Evolutionary conservation across 2,329 filamentous ascomycete species (phyloP).

Genomic region (Aureobasidium sp.): DNA sequence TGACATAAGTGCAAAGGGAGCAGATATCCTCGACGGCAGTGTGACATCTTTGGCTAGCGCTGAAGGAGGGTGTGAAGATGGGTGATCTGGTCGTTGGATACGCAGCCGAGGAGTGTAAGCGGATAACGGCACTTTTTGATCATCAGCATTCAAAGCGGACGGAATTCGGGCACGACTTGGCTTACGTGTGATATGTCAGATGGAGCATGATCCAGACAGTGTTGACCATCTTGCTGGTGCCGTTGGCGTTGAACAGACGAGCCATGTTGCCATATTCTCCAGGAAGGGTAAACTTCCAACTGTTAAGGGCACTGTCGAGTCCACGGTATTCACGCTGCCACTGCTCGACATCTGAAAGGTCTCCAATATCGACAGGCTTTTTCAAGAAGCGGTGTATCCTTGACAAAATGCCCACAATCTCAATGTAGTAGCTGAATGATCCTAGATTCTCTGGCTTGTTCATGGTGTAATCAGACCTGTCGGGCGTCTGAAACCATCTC

Average conservation of each 20-base stretch:
- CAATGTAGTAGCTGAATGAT: conserved; percentile 83
- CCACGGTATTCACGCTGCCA: conserved; percentile 86
- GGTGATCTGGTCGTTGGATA: conserved; percentile 84
- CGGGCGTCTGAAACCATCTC: conserved; percentile 59
- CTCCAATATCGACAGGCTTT: conserved; percentile 80
- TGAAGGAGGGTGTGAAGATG: conserved; percentile 84
- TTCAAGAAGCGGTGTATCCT: conserved; percentile 85
- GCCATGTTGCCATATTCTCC: conserved; percentile 78
- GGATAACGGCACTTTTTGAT: conserved; percentile 61
- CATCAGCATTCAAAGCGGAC: conserved; percentile 24
- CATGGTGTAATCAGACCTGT: conserved; percentile 41
- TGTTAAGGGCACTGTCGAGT: conserved; percentile 69
- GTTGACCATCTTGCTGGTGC: conserved; percentile 62
- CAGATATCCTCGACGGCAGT: conserved; percentile 77
- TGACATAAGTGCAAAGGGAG: conserved; percentile 69
- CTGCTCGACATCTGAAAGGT: conserved; percentile 73
- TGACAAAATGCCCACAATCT: conserved; percentile 79
- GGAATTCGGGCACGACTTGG: conserved; percentile 17
- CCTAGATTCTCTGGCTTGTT: conserved; percentile 75
- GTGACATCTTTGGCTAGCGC: conserved; percentile 75
- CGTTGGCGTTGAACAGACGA: conserved; percentile 58
- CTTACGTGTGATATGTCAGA: conserved; percentile 76
- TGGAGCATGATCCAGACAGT: conserved; percentile 89
- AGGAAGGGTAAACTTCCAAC: conserved; percentile 79
- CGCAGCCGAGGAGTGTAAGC: conserved; percentile 83